Conservation (phyloP, 139 green algal genomes). For the Chlamydomonas urium region DNA sequence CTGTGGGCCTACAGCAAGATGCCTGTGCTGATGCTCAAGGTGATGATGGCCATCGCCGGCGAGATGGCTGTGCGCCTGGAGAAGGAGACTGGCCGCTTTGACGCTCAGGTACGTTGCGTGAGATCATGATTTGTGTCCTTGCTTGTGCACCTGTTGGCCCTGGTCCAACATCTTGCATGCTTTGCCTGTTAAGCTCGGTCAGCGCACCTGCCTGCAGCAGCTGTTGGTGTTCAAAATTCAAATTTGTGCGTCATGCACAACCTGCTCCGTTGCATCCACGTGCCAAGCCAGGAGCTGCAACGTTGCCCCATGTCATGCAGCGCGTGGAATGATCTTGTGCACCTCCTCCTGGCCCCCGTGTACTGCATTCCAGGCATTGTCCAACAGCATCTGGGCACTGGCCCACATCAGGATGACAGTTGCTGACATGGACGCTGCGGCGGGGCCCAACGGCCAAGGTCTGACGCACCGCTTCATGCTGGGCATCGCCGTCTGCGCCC, state of each 20-base stretch:
- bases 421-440: conserved; percentile 38
- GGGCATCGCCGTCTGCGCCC: conserved; percentile 29
- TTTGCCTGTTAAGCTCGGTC: too few species aligned
- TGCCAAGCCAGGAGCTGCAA: too few species aligned
- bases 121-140: neutral
- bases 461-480: conserved; percentile 33
- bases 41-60: conserved; percentile 35
- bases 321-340: too few species aligned
- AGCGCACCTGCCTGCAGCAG: too few species aligned
- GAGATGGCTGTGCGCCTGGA: conserved; percentile 48
- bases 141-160: too few species aligned
- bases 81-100: neutral
- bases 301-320: neutral
- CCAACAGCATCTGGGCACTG: conserved; percentile 57
- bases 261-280: too few species aligned
- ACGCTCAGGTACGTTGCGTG: neutral
- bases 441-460: conserved; percentile 11
- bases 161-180: too few species aligned
- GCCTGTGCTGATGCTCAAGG: conserved; percentile 28
- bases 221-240: too few species aligned
- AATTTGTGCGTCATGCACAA: too few species aligned
- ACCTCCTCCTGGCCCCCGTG: too few species aligned
- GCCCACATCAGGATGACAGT: conserved; percentile 42
- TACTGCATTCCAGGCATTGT: conserved; percentile 49
- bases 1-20: conserved; percentile 57